Conservation (phyloP, 2,329 filamentous ascomycete species). For the Xenoacremonium recifei region DNA sequence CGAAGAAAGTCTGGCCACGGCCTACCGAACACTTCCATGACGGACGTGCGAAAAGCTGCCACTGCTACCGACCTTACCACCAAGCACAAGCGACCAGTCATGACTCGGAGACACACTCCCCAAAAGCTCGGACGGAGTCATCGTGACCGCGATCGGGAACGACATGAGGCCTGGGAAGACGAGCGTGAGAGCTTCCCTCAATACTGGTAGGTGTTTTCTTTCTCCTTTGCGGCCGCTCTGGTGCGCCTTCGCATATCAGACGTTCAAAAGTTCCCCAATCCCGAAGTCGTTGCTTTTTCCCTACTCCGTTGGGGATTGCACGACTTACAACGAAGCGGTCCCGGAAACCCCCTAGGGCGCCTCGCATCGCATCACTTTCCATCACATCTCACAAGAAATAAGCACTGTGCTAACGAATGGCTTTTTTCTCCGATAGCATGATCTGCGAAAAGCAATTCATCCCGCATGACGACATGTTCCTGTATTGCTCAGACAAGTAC, state of each 20-base stretch:
- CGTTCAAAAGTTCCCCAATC: conserved; percentile 1
- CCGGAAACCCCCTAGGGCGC: too few species aligned
- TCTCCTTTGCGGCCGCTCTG: conserved; percentile 7
- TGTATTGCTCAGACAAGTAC: conserved; percentile 65
- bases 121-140: conserved; percentile 52
- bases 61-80: conserved; percentile 44
- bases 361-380: background rate
- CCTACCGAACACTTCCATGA: conserved; percentile 51
- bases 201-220: conserved; percentile 54
- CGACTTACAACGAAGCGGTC: too few species aligned
- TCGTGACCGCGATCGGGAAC: conserved; percentile 50
- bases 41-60: conserved; percentile 53
- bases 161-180: conserved; percentile 52
- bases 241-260: conserved; percentile 1
- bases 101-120: conserved; percentile 44
- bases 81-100: conserved; percentile 47
- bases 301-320: too few species aligned
- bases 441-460: conserved; percentile 66
- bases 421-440: conserved; percentile 46
- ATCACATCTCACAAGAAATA: conserved; percentile 2
- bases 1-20: conserved; percentile 56
- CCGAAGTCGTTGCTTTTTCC: conserved; percentile 15
- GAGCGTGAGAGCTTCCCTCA: conserved; percentile 64
- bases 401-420: conserved; percentile 19
- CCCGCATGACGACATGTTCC: conserved; percentile 52